Evolutionary conservation across 1,284 basidiomycete genomes (phyloP).

Genomic region (Golubevia sp.): DNA sequence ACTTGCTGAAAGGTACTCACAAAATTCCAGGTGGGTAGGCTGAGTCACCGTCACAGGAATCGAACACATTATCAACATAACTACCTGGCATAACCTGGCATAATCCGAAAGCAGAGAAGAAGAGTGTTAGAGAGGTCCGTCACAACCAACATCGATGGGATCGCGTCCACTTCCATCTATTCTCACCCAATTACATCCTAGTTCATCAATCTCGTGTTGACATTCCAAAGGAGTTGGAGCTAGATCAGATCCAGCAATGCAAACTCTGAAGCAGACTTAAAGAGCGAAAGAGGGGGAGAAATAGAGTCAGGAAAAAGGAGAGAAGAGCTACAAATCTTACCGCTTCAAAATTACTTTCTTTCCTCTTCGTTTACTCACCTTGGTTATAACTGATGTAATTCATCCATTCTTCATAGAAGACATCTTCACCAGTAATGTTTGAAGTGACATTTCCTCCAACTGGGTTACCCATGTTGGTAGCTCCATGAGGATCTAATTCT

Average conservation of each 20-base stretch:
- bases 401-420: constrained; percentile 62
- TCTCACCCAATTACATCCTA: constrained; percentile 46
- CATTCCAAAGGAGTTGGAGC: constrained; percentile 47
- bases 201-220: constrained; percentile 56
- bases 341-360: too few relatives aligned
- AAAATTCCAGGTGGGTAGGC: constrained; percentile 60
- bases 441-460: constrained; percentile 59
- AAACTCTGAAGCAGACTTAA: constrained; percentile 60
- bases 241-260: constrained; percentile 47
- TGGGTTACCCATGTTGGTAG: constrained; percentile 55
- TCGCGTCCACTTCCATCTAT: too few relatives aligned
- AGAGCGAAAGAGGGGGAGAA: too few relatives aligned
- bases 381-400: constrained; percentile 54
- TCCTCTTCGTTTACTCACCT: too few relatives aligned
- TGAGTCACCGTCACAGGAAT: constrained; percentile 57
- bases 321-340: too few relatives aligned
- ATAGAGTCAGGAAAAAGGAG: too few relatives aligned
- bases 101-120: constrained; percentile 17
- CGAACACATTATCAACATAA: constrained; percentile 47
- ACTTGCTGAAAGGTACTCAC: constrained; percentile 10
- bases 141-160: too few relatives aligned
- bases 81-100: constrained; percentile 60
- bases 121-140: too few relatives aligned
- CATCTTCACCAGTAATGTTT: constrained; percentile 52
- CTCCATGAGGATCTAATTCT: constrained; percentile 60